Evolutionary conservation across 2,329 filamentous ascomycete genomes (phyloP).

Genomic region (Gremmenia infestans): DNA sequence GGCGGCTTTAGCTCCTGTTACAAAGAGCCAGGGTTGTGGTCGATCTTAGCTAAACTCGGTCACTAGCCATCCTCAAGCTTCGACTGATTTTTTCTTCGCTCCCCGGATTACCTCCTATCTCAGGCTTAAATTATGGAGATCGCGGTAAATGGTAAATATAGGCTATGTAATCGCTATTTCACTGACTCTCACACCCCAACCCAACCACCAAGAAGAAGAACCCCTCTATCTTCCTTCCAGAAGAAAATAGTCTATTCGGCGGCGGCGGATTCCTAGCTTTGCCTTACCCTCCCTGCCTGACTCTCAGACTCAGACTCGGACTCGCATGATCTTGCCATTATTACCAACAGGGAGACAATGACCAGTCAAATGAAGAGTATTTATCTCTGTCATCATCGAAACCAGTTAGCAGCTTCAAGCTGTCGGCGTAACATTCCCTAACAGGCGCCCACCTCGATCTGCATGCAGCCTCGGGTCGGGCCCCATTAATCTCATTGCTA

Average conservation of each 20-base stretch:
- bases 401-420: neutral
- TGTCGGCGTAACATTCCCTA: neutral
- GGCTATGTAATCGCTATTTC: too few relatives aligned
- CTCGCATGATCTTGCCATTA: neutral
- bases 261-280: too few relatives aligned
- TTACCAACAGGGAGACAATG: neutral
- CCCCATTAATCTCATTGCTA: neutral
- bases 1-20: neutral
- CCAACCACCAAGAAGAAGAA: too few relatives aligned
- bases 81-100: neutral
- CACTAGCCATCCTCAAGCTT: neutral
- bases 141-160: too few relatives aligned
- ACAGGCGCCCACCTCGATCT: neutral
- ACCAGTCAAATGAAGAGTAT: neutral
- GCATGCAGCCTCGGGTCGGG: neutral
- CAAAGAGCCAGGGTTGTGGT: constrained; percentile 2
- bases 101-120: neutral
- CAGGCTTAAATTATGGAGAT: neutral
- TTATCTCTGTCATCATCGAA: neutral
- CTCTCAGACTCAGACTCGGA: neutral
- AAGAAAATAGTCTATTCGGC: too few relatives aligned
- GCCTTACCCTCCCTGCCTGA: too few relatives aligned
- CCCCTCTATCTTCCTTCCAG: too few relatives aligned
- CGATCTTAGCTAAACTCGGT: constrained; percentile 12
- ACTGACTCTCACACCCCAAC: too few relatives aligned